Percentiles rank a stretch among this genome's conserved stretches.
phyloP scores from a whole-genome alignment of 1,284 basidiomycete species.

The Ganoderma multipileum region DNA sequence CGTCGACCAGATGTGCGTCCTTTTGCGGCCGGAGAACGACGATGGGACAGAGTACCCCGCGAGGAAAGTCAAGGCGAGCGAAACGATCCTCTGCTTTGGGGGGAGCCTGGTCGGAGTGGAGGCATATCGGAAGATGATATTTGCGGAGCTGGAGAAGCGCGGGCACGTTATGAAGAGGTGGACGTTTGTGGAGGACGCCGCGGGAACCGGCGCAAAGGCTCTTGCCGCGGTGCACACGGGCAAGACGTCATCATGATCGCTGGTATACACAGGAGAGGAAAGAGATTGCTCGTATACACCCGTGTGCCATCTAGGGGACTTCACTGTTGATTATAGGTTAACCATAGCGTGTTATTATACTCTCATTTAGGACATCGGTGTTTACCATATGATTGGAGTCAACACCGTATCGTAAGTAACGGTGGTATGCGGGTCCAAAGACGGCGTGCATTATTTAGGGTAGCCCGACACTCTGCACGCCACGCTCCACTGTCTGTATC shows the following conservation, averaged over 20 bases:
- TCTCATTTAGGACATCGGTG: neutral
- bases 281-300: neutral
- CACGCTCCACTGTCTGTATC: neutral
- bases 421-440: neutral
- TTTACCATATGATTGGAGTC: neutral
- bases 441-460: too few relatives aligned
- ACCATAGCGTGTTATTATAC: neutral
- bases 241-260: neutral
- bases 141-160: slow-evolving; percentile 59
- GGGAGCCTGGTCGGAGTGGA: slow-evolving; percentile 73
- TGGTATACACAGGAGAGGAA: neutral
- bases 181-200: slow-evolving; percentile 71
- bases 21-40: slow-evolving; percentile 51
- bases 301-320: neutral
- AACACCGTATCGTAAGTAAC: neutral
- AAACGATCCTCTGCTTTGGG: slow-evolving; percentile 73
- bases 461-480: neutral
- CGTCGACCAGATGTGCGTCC: slow-evolving; percentile 64
- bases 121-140: slow-evolving; percentile 63
- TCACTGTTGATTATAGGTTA: neutral
- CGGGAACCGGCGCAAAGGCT: slow-evolving; percentile 61
- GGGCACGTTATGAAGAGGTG: slow-evolving; percentile 71
- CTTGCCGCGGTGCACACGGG: slow-evolving; percentile 28
- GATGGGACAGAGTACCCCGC: slow-evolving; percentile 36
- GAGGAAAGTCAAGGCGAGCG: slow-evolving; percentile 55